These are phyloP conservation scores for Populus nigra DNA, from an alignment of 345 rosid genomes.

Conservation along the genomic window DNA sequence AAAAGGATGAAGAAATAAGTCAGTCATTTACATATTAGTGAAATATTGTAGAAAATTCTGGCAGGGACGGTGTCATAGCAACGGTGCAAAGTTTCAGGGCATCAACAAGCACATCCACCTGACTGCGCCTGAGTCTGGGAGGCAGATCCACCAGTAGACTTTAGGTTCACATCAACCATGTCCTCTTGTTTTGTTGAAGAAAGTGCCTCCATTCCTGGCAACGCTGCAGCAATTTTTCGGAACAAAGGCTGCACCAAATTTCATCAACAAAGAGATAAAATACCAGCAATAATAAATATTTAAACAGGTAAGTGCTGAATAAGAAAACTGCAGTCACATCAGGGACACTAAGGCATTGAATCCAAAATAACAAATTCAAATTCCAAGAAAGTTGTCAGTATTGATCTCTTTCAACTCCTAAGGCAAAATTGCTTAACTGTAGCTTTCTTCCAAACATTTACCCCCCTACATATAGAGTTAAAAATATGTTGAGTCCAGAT, in stretches of 20 bases:
- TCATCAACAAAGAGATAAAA: background rate
- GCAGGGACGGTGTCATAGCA: background rate
- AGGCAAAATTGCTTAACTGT: too few relatives aligned
- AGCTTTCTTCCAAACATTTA: too few relatives aligned
- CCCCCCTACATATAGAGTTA: too few relatives aligned
- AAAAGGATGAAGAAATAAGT: background rate
- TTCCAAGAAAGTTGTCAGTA: too few relatives aligned
- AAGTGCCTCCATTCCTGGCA: conserved; percentile 21
- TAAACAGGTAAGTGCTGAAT: background rate
- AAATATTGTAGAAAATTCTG: background rate
- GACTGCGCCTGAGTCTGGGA: conserved; percentile 15
- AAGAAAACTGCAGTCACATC: background rate
- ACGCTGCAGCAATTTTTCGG: conserved; percentile 19
- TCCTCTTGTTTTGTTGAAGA: conserved; percentile 26
- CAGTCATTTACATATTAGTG: background rate
- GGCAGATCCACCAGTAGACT: conserved; percentile 9
- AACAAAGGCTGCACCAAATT: conserved; percentile 12
- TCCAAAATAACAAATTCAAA: background rate
- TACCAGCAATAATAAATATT: background rate
- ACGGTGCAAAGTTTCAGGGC: background rate
- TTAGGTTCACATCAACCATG: conserved; percentile 28
- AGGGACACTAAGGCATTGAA: background rate
- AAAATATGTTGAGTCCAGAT: background rate
- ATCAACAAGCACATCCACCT: conserved; percentile 25
- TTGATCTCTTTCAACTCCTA: too few relatives aligned